Base-by-base conservation (phyloP, 345 rosid species). In the Eucalyptus regnans region DNA sequence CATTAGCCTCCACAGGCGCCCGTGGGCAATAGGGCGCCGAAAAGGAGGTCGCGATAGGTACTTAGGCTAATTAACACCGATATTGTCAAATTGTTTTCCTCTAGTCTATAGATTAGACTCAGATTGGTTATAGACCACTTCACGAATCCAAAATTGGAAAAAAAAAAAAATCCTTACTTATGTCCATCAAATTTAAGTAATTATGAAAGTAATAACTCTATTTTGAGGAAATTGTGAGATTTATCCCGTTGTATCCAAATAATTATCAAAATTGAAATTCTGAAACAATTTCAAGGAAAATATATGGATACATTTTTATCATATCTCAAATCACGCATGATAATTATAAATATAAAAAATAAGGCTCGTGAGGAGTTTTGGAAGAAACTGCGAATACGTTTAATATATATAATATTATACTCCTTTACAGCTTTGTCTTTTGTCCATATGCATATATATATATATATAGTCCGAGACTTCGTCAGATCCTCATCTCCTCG, bases 1-100 rank as follows among this genome's bases (percentile, higher is more conserved):
- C 56, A 52, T 52, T 52, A 52, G 56, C 56, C 56, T 7, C 56
- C 2, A 4, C 0, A 17, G 2, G 23, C 3, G 9, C 9, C 20
- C 7, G 9, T 0, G 0, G 2, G 23, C 23, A 52, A 52, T 17
- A 52, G 56, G 22, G 22, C 4, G 9, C 4, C 23, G 0, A 52
- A 52, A 52, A 52, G 23, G 56, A 52, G 56, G 23, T 52, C 1
- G 1, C 2, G 2, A 52, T 17, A 51, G 9, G 56, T 51, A 51
- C 22, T 29, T 62, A 33, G 33, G 33, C 33, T 62, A 29, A 62
- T 18, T 33, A 37, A 43, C 25, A 9, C 44, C 2, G 2, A 29
- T 62, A 13, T 29, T 29, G 16, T 62, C 81, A 33, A 71, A 29
- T 62, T 62, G 71, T 29, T 62, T 62, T 33, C 23, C 25, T 64